Conservation (phyloP, 1,284 basidiomycete genomes). For the Garcileccinum viscosum region DNA sequence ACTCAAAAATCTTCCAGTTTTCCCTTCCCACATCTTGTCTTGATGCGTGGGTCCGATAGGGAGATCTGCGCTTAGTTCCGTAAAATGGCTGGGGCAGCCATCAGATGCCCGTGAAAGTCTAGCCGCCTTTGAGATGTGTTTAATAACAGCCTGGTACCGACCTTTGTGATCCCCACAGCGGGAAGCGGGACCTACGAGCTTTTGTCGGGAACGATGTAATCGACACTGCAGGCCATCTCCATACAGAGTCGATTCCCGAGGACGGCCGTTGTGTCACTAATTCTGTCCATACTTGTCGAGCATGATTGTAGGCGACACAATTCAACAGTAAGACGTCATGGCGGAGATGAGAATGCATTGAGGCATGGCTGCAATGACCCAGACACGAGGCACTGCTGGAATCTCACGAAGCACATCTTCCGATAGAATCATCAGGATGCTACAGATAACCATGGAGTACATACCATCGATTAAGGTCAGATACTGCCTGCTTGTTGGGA, state of each 20-base stretch:
- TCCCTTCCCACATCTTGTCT: background rate
- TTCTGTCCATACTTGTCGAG: background rate
- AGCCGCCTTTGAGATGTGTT: conserved; percentile 43
- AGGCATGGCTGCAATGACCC: conserved; percentile 29
- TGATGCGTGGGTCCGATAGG: conserved; percentile 10
- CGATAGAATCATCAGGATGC: conserved; percentile 49
- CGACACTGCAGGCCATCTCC: conserved; percentile 37
- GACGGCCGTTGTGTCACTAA: conserved; percentile 24
- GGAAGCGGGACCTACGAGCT: conserved; percentile 49
- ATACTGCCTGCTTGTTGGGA: background rate
- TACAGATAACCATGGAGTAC: conserved; percentile 48
- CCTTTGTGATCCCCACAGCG: conserved; percentile 54
- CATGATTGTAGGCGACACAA: conserved; percentile 40
- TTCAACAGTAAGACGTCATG: conserved; percentile 21
- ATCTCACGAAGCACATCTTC: conserved; percentile 55
- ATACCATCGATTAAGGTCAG: conserved; percentile 59
- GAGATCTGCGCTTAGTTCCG: background rate
- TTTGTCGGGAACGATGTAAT: conserved; percentile 55
- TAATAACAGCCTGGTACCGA: conserved; percentile 50
- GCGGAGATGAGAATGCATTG: conserved; percentile 25
- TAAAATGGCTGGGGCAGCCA: background rate
- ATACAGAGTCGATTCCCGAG: conserved; percentile 30
- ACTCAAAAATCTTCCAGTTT: background rate
- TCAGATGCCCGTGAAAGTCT: background rate
- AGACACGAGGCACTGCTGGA: conserved; percentile 56